Evolutionary conservation across 2,329 filamentous ascomycete species (phyloP).

Genomic region (Pestalotiopsis sp.): DNA sequence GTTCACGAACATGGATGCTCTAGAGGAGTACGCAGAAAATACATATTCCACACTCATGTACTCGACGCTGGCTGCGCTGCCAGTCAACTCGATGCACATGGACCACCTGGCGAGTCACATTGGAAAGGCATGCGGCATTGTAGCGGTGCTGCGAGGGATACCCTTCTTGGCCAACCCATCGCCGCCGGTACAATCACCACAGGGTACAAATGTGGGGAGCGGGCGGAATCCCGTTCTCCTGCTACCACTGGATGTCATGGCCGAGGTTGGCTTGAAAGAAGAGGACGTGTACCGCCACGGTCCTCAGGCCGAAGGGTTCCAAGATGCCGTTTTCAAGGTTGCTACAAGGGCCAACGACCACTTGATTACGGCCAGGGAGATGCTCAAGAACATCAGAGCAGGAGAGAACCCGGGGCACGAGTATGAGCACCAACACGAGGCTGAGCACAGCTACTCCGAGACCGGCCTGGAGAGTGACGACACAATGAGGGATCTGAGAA

Average conservation of each 20-base stretch:
- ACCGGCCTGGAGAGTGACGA: constrained; percentile 36
- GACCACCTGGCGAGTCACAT: constrained; percentile 96
- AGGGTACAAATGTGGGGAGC: constrained; percentile 37
- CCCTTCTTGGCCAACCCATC: constrained; percentile 84
- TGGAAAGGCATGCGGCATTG: constrained; percentile 90
- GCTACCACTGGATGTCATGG: constrained; percentile 88
- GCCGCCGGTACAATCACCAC: constrained; percentile 47
- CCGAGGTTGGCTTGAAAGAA: constrained; percentile 76
- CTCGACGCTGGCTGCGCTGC: constrained; percentile 77
- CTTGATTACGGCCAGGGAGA: constrained; percentile 88
- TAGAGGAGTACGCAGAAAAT: constrained; percentile 91
- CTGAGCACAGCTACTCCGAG: constrained; percentile 58
- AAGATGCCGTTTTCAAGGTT: constrained; percentile 88
- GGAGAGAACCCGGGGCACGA: constrained; percentile 80
- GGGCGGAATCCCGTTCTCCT: constrained; percentile 60
- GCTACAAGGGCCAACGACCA: constrained; percentile 96
- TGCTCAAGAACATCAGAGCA: constrained; percentile 78
- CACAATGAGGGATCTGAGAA: constrained; percentile 47
- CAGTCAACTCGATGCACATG: constrained; percentile 78
- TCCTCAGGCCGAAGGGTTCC: constrained; percentile 75
- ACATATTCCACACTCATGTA: constrained; percentile 95
- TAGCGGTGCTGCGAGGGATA: constrained; percentile 82
- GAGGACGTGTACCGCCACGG: constrained; percentile 88
- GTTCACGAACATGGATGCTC: constrained; percentile 69
- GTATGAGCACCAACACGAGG: constrained; percentile 84